Evolutionary conservation across 768 basidiomycete species (phyloP), one percentile per base, ranked within the genome.

Genomic region (Psilocybe cyanescens): DNA sequence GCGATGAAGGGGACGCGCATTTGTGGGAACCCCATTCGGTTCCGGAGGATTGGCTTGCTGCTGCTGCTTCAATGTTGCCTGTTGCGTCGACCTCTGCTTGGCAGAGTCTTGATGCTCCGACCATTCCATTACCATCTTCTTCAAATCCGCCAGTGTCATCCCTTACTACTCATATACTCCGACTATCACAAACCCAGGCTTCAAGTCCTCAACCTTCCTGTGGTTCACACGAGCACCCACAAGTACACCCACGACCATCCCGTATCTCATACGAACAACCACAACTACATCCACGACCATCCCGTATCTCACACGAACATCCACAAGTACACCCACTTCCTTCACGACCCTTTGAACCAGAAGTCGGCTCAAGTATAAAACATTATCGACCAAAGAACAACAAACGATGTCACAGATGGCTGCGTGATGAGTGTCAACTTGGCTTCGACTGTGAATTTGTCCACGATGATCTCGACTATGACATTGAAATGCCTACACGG

Each of bases 371-470:
- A 30, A 0, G 31, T 6, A 17, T 35, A 39, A 52, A 44, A 14
- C 54, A 60, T 31, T 53, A 53, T 44, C 53, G 53, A 30, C 59
- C 59, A 7, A 55, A 55, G 30, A 29, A 55, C 39, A 50, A 55
- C 35, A 35, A 55, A 55, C 31, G 53, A n/a, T 60, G 59, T 39
- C 24, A 19, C 7, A 46, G 54, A 41, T 55, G 59, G 59, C 46
- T 55, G 35, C 54, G 48, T n/a, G 37, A 55, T 19, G 48, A 30
- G 28, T 60, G 59, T 30, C 17, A 54, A 7, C 46, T 54, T 16
- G 59, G 59, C 24, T 60, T 55, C 44, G 46, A 60, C 24, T 60
- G 59, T 31, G 8, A 9, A 16, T 60, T 33, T 33, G 31, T 60
- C 4, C 59, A 60, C 12, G 59, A 50, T 14, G 59, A 60, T 30